phyloP scores from a whole-genome alignment of 352 stramenopile species.

The Phytophthora sansomeana region DNA sequence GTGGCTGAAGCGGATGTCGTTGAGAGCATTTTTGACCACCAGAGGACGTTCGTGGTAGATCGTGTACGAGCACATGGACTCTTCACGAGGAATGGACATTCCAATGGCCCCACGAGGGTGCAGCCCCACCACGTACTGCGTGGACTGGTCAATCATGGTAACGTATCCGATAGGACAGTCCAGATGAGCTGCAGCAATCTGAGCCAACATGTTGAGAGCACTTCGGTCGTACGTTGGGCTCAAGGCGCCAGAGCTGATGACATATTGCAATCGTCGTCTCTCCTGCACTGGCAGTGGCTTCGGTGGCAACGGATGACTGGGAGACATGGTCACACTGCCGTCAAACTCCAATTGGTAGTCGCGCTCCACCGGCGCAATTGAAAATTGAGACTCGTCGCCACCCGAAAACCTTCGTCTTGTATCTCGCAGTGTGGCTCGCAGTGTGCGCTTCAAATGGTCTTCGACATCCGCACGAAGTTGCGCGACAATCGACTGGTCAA shows the following conservation, averaged over 20 bases:
- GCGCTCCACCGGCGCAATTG: slow-evolving; percentile 44
- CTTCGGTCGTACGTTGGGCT: slow-evolving; percentile 54
- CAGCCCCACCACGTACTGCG: slow-evolving; percentile 57
- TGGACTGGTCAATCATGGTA: slow-evolving; percentile 62
- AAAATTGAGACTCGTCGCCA: slow-evolving; percentile 40
- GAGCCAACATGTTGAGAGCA: slow-evolving; percentile 59
- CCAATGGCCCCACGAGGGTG: slow-evolving; percentile 36
- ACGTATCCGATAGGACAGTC: slow-evolving; percentile 70
- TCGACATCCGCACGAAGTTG: slow-evolving; percentile 43
- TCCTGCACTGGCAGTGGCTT: slow-evolving; percentile 48
- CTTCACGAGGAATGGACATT: slow-evolving; percentile 49
- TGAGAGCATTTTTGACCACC: slow-evolving; percentile 65
- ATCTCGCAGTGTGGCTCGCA: slow-evolving; percentile 26
- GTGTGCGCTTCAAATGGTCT: slow-evolving; percentile 37
- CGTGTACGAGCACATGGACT: slow-evolving; percentile 69
- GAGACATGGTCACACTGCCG: slow-evolving; percentile 47
- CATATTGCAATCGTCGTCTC: slow-evolving; percentile 45
- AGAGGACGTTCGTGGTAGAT: slow-evolving; percentile 69
- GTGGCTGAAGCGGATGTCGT: slow-evolving; percentile 72
- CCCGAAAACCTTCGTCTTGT: slow-evolving; percentile 27
- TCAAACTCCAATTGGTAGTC: slow-evolving; percentile 66
- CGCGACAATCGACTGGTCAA: slow-evolving; percentile 32
- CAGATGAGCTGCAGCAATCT: slow-evolving; percentile 56
- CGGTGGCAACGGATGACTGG: slow-evolving; percentile 52
- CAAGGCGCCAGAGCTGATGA: slow-evolving; percentile 53